phyloP scores from a whole-genome alignment of 106 monocot species.

The Gastrodia elata region DNA sequence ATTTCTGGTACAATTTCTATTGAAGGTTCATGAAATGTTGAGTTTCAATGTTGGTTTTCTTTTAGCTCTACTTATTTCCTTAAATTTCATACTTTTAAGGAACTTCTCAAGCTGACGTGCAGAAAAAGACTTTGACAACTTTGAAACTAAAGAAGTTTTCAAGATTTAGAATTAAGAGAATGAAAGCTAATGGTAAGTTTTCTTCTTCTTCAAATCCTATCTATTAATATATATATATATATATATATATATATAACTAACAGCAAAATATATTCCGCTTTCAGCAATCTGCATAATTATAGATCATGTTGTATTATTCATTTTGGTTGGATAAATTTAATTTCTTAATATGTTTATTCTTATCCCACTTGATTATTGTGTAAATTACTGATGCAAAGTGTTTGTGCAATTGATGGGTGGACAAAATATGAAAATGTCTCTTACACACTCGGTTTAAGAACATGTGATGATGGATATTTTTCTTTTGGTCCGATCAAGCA shows the following conservation, averaged over 20 bases:
- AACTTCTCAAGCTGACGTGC: constrained; percentile 21
- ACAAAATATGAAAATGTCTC: no score
- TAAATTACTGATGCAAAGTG: background rate
- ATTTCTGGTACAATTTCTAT: background rate
- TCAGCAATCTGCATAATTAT: background rate
- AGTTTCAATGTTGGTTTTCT: background rate
- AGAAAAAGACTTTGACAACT: constrained; percentile 16
- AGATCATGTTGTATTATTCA: background rate
- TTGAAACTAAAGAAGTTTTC: constrained; percentile 28
- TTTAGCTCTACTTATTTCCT: background rate
- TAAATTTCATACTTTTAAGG: background rate
- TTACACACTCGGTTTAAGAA: no score
- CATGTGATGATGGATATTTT: no score
- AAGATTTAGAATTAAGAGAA: constrained; percentile 29
- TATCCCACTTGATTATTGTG: background rate
- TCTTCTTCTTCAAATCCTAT: background rate
- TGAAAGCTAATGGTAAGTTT: constrained; percentile 29
- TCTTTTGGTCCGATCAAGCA: no score
- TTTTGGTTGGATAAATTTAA: background rate
- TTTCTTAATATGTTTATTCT: background rate
- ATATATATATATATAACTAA: background rate
- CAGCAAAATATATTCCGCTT: background rate
- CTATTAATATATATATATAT: no score
- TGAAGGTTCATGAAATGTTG: background rate
- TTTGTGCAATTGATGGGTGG: background rate